Percentiles rank a stretch among this genome's conserved stretches.
These are phyloP conservation scores for Hypomyces perniciosus DNA, from an alignment of 2,329 filamentous ascomycete genomes.

Conservation along the genomic window DNA sequence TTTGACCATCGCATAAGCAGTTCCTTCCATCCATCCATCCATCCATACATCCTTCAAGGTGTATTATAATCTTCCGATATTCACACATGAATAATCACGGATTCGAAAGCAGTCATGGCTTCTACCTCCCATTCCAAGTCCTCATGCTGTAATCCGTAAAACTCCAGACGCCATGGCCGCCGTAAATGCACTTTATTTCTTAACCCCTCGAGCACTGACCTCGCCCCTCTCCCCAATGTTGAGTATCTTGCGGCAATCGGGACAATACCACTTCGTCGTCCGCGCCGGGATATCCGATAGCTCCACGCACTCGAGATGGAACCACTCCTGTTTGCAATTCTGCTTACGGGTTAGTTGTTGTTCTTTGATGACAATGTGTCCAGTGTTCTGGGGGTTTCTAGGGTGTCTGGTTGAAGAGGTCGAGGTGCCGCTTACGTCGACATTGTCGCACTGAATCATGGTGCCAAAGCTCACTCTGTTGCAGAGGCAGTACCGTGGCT, in stretches of 20 bases:
- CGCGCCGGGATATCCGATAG: conserved; percentile 62
- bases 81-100: neutral
- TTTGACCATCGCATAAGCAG: no score
- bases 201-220: conserved; percentile 53
- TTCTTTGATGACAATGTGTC: conserved; percentile 3
- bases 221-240: conserved; percentile 60
- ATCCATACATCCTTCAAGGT: no score
- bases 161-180: conserved; percentile 4
- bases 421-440: conserved; percentile 52
- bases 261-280: conserved; percentile 80
- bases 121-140: neutral
- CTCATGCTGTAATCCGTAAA: conserved; percentile 8
- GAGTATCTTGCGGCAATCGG: conserved; percentile 60
- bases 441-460: conserved; percentile 80
- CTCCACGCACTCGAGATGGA: conserved; percentile 72
- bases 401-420: neutral
- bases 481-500: conserved; percentile 72
- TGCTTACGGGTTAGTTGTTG: conserved; percentile 23
- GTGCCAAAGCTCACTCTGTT: conserved; percentile 73
- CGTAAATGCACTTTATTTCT: conserved; percentile 27
- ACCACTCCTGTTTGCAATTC: conserved; percentile 78
- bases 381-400: neutral
- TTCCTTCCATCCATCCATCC: no score
- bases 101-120: neutral
- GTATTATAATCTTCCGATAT: neutral